phyloP scores from a whole-genome alignment of 2,329 filamentous ascomycete species.

The Xylariaceae sp. region DNA sequence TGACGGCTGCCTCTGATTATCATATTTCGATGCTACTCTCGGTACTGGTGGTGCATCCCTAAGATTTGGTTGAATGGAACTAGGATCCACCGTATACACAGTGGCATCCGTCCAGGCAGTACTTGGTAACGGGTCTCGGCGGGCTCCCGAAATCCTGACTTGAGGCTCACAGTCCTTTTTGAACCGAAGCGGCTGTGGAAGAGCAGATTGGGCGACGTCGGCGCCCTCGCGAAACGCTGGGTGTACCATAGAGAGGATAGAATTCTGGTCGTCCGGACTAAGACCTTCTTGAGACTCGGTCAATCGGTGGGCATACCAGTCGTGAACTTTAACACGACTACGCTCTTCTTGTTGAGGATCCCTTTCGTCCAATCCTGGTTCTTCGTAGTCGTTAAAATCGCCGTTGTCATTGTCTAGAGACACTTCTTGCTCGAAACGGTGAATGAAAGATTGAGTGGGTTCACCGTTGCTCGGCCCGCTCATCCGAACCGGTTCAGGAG shows the following conservation, averaged over 20 bases:
- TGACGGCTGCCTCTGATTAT: background rate
- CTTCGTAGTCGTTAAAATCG: slow-evolving; percentile 27
- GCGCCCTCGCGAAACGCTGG: slow-evolving; percentile 30
- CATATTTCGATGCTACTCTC: slow-evolving; percentile 27
- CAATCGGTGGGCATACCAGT: slow-evolving; percentile 33
- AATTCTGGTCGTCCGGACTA: slow-evolving; percentile 22
- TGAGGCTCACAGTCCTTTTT: slow-evolving; percentile 16
- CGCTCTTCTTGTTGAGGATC: slow-evolving; percentile 26
- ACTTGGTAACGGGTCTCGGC: background rate
- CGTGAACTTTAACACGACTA: slow-evolving; percentile 29
- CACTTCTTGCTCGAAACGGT: slow-evolving; percentile 25
- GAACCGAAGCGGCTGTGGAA: slow-evolving; percentile 27
- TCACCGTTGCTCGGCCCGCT: slow-evolving; percentile 15
- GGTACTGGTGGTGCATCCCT: slow-evolving; percentile 30
- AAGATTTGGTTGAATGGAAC: background rate
- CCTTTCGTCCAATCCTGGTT: slow-evolving; percentile 20
- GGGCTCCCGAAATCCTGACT: background rate
- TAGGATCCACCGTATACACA: slow-evolving; percentile 26
- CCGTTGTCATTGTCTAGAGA: slow-evolving; percentile 1
- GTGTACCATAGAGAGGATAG: slow-evolving; percentile 34
- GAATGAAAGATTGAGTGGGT: slow-evolving; percentile 24
- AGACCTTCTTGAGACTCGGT: background rate
- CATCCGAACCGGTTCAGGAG: slow-evolving; percentile 12
- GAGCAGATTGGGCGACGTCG: slow-evolving; percentile 24
- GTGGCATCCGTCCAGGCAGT: slow-evolving; percentile 34